phyloP scores from a whole-genome alignment of 2,329 filamentous ascomycete species.

The Colletotrichum australisinense region DNA sequence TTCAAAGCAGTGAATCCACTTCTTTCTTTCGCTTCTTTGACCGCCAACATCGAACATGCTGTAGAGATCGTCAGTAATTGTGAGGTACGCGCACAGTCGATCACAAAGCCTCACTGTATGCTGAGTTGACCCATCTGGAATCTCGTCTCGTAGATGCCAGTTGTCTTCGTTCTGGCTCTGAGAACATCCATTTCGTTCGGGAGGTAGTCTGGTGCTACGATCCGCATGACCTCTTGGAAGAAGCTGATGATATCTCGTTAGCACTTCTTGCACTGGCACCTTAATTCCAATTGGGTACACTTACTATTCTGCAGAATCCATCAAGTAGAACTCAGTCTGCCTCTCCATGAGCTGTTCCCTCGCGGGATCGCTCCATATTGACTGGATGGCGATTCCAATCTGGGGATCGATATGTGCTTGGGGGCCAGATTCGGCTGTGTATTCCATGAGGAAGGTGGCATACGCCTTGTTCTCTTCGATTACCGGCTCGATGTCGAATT shows the following conservation, averaged over 20 bases:
- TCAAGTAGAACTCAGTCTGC: constrained; percentile 97
- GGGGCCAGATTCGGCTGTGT: constrained; percentile 90
- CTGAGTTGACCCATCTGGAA: constrained; percentile 99
- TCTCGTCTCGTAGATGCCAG: constrained; percentile 97
- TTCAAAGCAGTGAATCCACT: constrained; percentile 99
- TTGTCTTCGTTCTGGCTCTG: constrained; percentile 96
- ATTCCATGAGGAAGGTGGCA: constrained; percentile 85
- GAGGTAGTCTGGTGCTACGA: constrained; percentile 86
- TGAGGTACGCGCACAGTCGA: background rate
- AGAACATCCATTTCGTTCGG: constrained; percentile 96
- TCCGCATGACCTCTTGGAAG: constrained; percentile 91
- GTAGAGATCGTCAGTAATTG: constrained; percentile 23
- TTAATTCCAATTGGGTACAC: constrained; percentile 44
- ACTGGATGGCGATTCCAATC: constrained; percentile 84
- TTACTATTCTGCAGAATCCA: constrained; percentile 99
- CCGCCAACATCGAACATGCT: constrained; percentile 99
- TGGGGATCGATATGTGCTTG: constrained; percentile 84
- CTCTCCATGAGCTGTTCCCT: constrained; percentile 88
- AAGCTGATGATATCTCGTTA: constrained; percentile 71
- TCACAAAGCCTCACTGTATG: constrained; percentile 82
- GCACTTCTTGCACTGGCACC: constrained; percentile 3
- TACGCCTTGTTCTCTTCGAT: constrained; percentile 78
- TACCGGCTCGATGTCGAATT: constrained; percentile 87
- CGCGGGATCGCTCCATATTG: constrained; percentile 90
- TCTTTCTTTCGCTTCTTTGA: constrained; percentile 96